Evolutionary conservation across 202 grass and related monocot genomes (phyloP), one percentile per base, ranked within the genome.

Genomic region (Carex arenaria): DNA sequence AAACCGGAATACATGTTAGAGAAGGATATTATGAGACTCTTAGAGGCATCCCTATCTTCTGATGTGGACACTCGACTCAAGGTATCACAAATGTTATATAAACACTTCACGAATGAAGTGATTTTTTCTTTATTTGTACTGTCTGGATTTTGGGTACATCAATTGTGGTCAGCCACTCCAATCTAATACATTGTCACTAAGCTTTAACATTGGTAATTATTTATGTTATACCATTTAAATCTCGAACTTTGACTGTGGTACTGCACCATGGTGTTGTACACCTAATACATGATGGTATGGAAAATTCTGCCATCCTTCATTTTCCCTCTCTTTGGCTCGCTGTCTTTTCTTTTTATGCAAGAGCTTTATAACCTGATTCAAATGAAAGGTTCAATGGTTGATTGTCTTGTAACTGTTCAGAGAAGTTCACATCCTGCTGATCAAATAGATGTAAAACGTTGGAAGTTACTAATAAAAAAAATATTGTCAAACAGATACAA

Each of bases 1-100:
- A 96, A 90, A 69, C 96, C 96, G 71, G 96, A 94, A 60, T 96
- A 87, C 84, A 99, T 99, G 96, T 88, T 99, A 84, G 85, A 92
- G 69, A 94, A 88, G 43, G 93, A 99, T 79, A 96, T 99, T 72
- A 63, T 90, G 65, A 88, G 90, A 88, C 85, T 99, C 73, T 76
- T 99, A 85, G 91, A 95, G 78, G 83, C 93, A 61, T 89, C 96
- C 64, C 68, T 99, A 78, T 93, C 89, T 83, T 91, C 89, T 87
- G 64, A 31, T 81, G 88, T 84, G 5, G 93, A 99, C 87, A 79
- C 74, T 91, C 87, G 93, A 80, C 79, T 99, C 60, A 95, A 95
- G 93, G 96, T 99, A 87, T 28, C 43, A 36, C 30, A 38, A 20
- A 59, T 19, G 15, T 34, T 51, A 36, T 78, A 60, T 78, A 17